phyloP scores from a whole-genome alignment of 1,139 yeast species.

The Geotrichum phurueaensis region DNA sequence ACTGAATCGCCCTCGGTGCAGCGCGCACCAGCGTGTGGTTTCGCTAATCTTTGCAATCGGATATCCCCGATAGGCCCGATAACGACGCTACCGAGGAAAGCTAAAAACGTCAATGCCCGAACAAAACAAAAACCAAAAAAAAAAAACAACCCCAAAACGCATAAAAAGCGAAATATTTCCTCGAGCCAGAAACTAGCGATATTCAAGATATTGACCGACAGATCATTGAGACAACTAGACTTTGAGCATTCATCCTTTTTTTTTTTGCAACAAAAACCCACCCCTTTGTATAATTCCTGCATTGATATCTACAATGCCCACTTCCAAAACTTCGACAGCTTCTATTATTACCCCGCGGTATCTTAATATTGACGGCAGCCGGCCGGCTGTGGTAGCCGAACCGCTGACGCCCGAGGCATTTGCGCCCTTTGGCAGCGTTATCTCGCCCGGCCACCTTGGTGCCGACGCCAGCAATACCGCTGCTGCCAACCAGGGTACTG shows the following conservation, averaged over 20 bases:
- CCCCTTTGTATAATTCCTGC: background rate
- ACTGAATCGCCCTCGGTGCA: background rate
- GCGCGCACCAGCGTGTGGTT: background rate
- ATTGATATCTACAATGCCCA: background rate
- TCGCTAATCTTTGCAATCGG: background rate
- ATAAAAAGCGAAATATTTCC: no score
- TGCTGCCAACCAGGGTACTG: constrained; percentile 91
- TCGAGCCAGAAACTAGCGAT: no score
- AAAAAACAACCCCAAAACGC: background rate
- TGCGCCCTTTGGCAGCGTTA: constrained; percentile 48
- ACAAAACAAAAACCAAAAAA: background rate
- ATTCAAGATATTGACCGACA: no score
- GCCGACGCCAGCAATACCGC: constrained; percentile 36
- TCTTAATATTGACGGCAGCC: background rate
- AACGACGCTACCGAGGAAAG: background rate
- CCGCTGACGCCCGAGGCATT: constrained; percentile 47
- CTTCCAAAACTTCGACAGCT: background rate
- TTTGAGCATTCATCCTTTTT: no score
- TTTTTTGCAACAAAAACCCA: background rate
- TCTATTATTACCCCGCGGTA: background rate
- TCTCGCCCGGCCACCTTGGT: constrained; percentile 52
- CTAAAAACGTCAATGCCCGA: background rate
- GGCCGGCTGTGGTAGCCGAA: constrained; percentile 27
- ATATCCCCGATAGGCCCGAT: background rate
- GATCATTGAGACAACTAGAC: no score